A percentile compares a stretch with the other conserved stretches of the same genome.
Evolutionary conservation across 129 eudicot genomes (phyloP).

Genomic region (Mikania micrantha): DNA sequence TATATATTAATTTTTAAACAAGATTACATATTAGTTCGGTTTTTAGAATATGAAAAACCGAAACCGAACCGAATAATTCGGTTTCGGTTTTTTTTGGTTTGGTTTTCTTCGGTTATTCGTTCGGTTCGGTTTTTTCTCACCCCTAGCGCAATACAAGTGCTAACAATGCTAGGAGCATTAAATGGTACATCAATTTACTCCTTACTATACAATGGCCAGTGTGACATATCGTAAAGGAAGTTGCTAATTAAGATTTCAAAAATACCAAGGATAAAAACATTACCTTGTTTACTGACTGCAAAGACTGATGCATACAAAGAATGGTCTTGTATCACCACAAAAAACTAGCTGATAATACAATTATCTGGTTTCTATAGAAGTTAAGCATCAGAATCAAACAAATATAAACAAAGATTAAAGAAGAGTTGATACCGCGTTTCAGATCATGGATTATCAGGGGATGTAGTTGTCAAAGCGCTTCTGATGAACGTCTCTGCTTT

Average conservation of each 20-base stretch:
- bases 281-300: background rate
- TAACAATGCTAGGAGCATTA: background rate
- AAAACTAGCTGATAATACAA: background rate
- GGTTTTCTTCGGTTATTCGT: no score
- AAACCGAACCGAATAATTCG: no score
- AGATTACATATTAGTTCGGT: no score
- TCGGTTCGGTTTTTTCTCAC: no score
- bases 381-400: background rate
- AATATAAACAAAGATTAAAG: background rate
- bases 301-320: slow-evolving; percentile 2
- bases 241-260: background rate
- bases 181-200: no score
- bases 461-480: background rate
- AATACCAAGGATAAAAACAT: background rate
- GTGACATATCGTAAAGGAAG: background rate
- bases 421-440: background rate
- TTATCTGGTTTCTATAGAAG: background rate
- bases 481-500: background rate
- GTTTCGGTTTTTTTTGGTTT: no score
- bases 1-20: no score
- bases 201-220: no score
- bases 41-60: no score
- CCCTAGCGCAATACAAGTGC: background rate
- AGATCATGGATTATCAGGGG: background rate
- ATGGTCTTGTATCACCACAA: background rate